Evolutionary conservation across 108 stramenopile genomes (phyloP).

Genomic region (Cyclotella cryptica): DNA sequence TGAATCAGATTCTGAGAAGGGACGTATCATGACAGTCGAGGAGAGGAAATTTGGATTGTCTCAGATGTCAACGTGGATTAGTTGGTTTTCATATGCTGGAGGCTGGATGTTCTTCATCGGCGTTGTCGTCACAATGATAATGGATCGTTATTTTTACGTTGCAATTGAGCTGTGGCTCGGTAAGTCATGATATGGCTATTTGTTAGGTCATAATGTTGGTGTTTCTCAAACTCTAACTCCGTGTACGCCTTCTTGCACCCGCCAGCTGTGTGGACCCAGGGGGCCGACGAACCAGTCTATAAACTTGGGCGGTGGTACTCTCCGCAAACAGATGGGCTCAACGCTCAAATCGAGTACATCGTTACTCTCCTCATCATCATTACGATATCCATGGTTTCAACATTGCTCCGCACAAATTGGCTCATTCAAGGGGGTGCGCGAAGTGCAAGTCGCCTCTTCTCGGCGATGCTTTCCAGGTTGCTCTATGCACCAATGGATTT

Average conservation of each 20-base stretch:
- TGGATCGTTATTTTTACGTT: slow-evolving; percentile 85
- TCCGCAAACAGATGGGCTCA: slow-evolving; percentile 65
- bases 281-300: slow-evolving; percentile 51
- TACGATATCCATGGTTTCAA: slow-evolving; percentile 53
- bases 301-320: slow-evolving; percentile 64
- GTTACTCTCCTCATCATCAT: slow-evolving; percentile 56
- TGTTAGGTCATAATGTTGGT: not conserved
- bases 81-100: slow-evolving; percentile 86
- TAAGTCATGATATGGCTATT: not conserved
- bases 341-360: slow-evolving; percentile 71
- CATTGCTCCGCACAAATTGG: slow-evolving; percentile 63
- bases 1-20: slow-evolving; percentile 27
- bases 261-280: slow-evolving; percentile 77
- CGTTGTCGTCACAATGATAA: slow-evolving; percentile 56
- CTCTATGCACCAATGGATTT: slow-evolving; percentile 83
- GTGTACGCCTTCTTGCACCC: not conserved
- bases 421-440: slow-evolving; percentile 54
- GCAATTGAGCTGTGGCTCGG: slow-evolving; percentile 83
- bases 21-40: slow-evolving; percentile 58
- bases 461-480: slow-evolving; percentile 56
- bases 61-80: slow-evolving; percentile 70
- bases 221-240: not conserved
- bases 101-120: slow-evolving; percentile 60
- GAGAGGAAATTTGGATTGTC: slow-evolving; percentile 80
- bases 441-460: slow-evolving; percentile 34